A percentile compares a stretch with the other conserved stretches of the same genome.
These are phyloP conservation scores for Colletotrichum nymphaeae DNA, from an alignment of 2,329 filamentous ascomycete genomes.

Conservation along the genomic window DNA sequence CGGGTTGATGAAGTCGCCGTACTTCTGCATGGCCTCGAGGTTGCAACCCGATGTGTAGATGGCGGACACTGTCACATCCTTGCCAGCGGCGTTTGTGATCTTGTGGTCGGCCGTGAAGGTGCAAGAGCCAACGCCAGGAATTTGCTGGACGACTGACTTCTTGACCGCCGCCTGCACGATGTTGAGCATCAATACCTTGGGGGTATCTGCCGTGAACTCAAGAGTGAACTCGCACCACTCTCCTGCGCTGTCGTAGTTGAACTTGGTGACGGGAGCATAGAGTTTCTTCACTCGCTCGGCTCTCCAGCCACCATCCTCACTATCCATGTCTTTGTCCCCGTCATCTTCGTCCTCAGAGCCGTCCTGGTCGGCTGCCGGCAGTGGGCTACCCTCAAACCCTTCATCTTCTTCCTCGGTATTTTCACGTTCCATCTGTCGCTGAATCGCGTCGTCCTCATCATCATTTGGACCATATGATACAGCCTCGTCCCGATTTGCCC, in stretches of 20 bases:
- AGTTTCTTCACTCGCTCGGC: constrained; percentile 73
- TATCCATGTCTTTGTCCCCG: constrained; percentile 52
- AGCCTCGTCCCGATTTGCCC: constrained; percentile 81
- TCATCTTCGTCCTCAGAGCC: constrained; percentile 47
- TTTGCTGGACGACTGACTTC: constrained; percentile 87
- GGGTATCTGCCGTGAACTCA: constrained; percentile 82
- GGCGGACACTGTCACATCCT: constrained; percentile 62
- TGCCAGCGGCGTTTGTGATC: constrained; percentile 59
- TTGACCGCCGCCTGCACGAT: constrained; percentile 85
- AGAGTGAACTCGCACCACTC: constrained; percentile 84
- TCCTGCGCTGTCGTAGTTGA: constrained; percentile 84
- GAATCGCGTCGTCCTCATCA: constrained; percentile 86
- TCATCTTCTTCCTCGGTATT: constrained; percentile 64
- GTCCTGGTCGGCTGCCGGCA: constrained; percentile 42
- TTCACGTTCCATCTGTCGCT: constrained; percentile 70
- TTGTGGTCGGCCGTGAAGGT: constrained; percentile 73
- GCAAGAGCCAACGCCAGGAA: constrained; percentile 80
- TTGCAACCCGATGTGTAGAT: constrained; percentile 90
- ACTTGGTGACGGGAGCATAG: constrained; percentile 76
- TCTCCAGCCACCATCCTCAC: constrained; percentile 54
- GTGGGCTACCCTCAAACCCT: constrained; percentile 62
- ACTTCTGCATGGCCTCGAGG: constrained; percentile 89
- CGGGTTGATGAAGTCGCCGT: constrained; percentile 86
- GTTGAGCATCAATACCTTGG: constrained; percentile 93
- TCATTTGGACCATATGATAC: constrained; percentile 94